These are phyloP conservation scores for Coprinellus aureogranulatus DNA, from an alignment of 768 basidiomycete genomes.

Conservation along the genomic window DNA sequence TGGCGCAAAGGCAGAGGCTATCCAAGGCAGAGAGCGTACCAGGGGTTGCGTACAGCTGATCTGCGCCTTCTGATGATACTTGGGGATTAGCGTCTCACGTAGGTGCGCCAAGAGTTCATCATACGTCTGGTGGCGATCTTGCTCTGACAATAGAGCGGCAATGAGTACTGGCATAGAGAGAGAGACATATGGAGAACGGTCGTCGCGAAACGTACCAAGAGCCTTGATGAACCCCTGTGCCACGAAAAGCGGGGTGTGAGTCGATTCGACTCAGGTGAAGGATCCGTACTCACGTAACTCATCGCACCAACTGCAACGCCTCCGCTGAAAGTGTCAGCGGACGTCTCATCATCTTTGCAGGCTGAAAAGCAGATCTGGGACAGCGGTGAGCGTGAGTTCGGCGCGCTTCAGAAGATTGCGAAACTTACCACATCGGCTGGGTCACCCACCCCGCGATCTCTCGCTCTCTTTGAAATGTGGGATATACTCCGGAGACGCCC, in stretches of 20 bases:
- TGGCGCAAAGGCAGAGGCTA: not conserved
- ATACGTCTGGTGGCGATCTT: conserved; percentile 61
- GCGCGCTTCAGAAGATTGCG: too few relatives aligned
- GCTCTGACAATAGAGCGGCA: conserved; percentile 12
- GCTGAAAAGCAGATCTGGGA: conserved; percentile 76
- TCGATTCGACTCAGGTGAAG: too few relatives aligned
- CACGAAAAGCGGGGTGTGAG: too few relatives aligned
- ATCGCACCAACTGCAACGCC: conserved; percentile 75
- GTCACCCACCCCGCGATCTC: not conserved
- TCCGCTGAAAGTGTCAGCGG: conserved; percentile 63
- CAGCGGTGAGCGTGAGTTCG: too few relatives aligned
- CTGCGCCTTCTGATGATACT: conserved; percentile 71
- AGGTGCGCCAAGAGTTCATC: conserved; percentile 49
- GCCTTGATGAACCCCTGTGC: conserved; percentile 63
- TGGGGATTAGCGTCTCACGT: conserved; percentile 50
- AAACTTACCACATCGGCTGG: conserved; percentile 8
- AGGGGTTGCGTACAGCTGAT: conserved; percentile 70
- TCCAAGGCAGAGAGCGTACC: conserved; percentile 28
- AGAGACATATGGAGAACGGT: not conserved
- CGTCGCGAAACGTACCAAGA: conserved; percentile 31
- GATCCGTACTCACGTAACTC: conserved; percentile 61
- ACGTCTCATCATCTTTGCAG: conserved; percentile 69
- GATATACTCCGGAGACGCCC: conserved; percentile 7
- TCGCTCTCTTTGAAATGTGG: conserved; percentile 3
- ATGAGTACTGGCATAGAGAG: not conserved